These are phyloP conservation scores for Candida mesenterica DNA, from an alignment of 1,139 yeast genomes.

Conservation along the genomic window DNA sequence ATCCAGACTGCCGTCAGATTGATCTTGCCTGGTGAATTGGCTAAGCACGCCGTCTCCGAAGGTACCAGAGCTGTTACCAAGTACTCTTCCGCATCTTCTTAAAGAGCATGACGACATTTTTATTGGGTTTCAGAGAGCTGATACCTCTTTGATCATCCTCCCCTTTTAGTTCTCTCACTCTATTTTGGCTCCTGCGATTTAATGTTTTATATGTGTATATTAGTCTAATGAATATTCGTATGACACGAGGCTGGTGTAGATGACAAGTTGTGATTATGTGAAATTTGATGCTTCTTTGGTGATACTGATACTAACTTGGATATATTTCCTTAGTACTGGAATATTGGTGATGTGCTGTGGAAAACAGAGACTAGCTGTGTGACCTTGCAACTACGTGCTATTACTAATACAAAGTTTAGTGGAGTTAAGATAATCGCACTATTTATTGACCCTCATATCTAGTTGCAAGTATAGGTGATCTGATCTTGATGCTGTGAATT, in stretches of 20 bases:
- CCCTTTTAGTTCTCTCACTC: constrained; percentile 6
- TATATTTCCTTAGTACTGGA: too few species aligned
- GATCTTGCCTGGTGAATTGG: constrained; percentile 99
- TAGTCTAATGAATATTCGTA: constrained; percentile 17
- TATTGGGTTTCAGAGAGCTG: constrained; percentile 4
- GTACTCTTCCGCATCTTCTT: constrained; percentile 83
- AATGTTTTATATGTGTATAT: constrained; percentile 19
- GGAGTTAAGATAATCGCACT: too few species aligned
- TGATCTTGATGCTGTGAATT: too few species aligned
- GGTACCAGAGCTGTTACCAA: constrained; percentile 99
- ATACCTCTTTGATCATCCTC: not conserved
- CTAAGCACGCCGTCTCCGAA: constrained; percentile 98
- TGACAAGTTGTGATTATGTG: not conserved
- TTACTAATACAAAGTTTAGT: too few species aligned
- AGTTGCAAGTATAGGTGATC: too few species aligned
- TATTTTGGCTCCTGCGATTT: constrained; percentile 11
- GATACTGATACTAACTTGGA: too few species aligned
- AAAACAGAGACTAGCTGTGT: too few species aligned
- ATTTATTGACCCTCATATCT: too few species aligned
- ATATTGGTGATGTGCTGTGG: too few species aligned
- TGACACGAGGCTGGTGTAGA: constrained; percentile 1
- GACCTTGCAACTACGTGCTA: too few species aligned
- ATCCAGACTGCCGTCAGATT: constrained; percentile 99
- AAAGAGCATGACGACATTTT: constrained; percentile 17
- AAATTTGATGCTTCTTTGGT: too few species aligned